Evolutionary conservation across 352 stramenopile genomes (phyloP).

Genomic region (Globisporangium echinulatum): DNA sequence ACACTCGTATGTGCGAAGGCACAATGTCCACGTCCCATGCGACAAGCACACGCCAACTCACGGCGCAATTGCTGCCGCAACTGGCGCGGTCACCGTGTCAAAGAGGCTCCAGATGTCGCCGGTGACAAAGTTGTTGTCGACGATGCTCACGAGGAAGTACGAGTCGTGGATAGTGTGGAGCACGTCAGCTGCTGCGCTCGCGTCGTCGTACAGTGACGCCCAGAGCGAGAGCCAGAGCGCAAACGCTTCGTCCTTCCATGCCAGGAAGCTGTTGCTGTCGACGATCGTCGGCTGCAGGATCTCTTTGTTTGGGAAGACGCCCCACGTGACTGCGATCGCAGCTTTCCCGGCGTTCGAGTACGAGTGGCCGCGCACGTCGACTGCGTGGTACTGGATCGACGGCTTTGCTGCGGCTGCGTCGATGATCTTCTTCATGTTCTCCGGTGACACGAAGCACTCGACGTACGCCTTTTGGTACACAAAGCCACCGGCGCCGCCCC

Average conservation of each 20-base stretch:
- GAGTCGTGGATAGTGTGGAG: constrained; percentile 95
- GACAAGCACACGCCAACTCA: background rate
- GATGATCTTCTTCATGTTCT: constrained; percentile 89
- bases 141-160: constrained; percentile 97
- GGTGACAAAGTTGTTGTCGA: constrained; percentile 97
- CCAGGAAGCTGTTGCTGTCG: constrained; percentile 94
- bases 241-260: constrained; percentile 97
- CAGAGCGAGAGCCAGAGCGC: constrained; percentile 94
- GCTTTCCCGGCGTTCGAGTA: constrained; percentile 88
- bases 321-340: constrained; percentile 96
- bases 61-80: constrained; percentile 16
- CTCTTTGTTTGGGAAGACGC: constrained; percentile 96
- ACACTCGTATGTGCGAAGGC: constrained; percentile 2
- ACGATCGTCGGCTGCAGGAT: constrained; percentile 97
- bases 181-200: constrained; percentile 83
- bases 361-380: constrained; percentile 86
- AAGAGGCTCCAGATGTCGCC: constrained; percentile 85
- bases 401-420: constrained; percentile 77
- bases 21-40: background rate
- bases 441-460: constrained; percentile 96
- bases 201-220: constrained; percentile 94
- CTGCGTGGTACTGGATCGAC: constrained; percentile 87
- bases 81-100: constrained; percentile 13
- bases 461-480: constrained; percentile 99
- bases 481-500: constrained; percentile 91